These are phyloP conservation scores for Diaporthe eres DNA, from an alignment of 2,329 filamentous ascomycete genomes.

Conservation along the genomic window DNA sequence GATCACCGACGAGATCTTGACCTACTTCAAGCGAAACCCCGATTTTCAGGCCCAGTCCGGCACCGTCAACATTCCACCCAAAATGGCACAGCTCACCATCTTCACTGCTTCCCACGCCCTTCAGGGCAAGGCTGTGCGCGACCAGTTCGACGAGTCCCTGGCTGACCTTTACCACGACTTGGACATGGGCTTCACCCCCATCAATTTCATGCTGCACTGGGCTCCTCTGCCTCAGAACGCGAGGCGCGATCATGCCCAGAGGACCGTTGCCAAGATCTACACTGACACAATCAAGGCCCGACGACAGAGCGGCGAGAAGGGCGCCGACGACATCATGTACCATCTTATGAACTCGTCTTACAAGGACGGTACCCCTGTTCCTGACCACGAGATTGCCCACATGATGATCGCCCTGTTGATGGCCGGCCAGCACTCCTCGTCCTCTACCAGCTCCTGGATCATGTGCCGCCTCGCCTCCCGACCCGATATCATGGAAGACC, in stretches of 20 bases:
- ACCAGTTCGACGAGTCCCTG: slow-evolving; percentile 79
- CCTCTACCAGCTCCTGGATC: slow-evolving; percentile 84
- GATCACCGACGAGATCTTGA: slow-evolving; percentile 77
- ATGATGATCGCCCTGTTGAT: slow-evolving; percentile 91
- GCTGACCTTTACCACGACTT: slow-evolving; percentile 85
- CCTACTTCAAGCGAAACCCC: slow-evolving; percentile 71
- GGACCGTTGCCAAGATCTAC: slow-evolving; percentile 83
- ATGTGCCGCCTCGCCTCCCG: slow-evolving; percentile 79
- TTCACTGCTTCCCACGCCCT: slow-evolving; percentile 84
- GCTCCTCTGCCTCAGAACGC: slow-evolving; percentile 83
- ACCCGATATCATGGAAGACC: slow-evolving; percentile 78
- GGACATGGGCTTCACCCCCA: slow-evolving; percentile 82
- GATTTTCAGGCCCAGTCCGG: slow-evolving; percentile 73
- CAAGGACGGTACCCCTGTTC: slow-evolving; percentile 78
- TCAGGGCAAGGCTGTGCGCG: slow-evolving; percentile 82
- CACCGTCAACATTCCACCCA: slow-evolving; percentile 72
- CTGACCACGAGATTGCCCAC: slow-evolving; percentile 83
- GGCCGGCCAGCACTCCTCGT: slow-evolving; percentile 87
- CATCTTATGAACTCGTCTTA: slow-evolving; percentile 84
- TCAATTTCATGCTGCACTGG: slow-evolving; percentile 89
- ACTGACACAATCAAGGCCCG: slow-evolving; percentile 78
- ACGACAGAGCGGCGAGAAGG: slow-evolving; percentile 60
- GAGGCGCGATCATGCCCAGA: slow-evolving; percentile 78
- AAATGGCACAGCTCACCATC: slow-evolving; percentile 83
- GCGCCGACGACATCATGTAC: slow-evolving; percentile 80